phyloP scores from a whole-genome alignment of 352 stramenopile species.

The Discostella stelligera region DNA sequence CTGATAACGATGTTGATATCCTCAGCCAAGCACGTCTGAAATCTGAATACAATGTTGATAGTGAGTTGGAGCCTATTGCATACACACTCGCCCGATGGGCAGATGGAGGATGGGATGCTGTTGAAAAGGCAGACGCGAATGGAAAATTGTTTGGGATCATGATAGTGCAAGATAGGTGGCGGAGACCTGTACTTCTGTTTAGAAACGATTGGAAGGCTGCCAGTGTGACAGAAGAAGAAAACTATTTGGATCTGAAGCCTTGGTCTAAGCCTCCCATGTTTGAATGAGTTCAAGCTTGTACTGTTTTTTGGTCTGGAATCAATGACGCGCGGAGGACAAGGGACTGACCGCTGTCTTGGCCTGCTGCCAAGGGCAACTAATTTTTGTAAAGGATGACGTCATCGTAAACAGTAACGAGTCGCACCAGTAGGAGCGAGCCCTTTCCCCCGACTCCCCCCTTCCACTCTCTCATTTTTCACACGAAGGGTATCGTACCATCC shows the following conservation, averaged over 20 bases:
- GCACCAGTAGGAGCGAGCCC: no score
- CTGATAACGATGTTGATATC: background rate
- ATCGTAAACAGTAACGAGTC: no score
- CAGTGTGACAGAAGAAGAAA: constrained; percentile 67
- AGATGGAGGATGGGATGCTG: constrained; percentile 78
- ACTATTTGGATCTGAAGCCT: constrained; percentile 71
- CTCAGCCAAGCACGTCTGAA: constrained; percentile 77
- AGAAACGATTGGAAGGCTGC: constrained; percentile 83
- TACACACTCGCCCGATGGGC: constrained; percentile 85
- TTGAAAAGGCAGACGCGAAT: constrained; percentile 79
- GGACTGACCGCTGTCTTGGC: no score
- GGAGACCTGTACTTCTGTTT: constrained; percentile 77
- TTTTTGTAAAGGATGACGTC: no score
- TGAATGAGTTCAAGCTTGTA: constrained; percentile 29
- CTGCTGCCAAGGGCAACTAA: no score
- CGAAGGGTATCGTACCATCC: background rate
- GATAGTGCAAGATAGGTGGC: constrained; percentile 81
- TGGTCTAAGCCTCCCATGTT: constrained; percentile 72
- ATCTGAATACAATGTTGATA: constrained; percentile 85
- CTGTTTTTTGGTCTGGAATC: no score
- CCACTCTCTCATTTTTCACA: no score
- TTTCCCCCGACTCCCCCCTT: no score
- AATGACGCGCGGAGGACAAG: no score
- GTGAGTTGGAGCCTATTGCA: constrained; percentile 80
- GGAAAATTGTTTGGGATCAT: constrained; percentile 82